These are phyloP conservation scores for Oidiodendron maius DNA, from an alignment of 495 filamentous ascomycete species.

Conservation along the genomic window DNA sequence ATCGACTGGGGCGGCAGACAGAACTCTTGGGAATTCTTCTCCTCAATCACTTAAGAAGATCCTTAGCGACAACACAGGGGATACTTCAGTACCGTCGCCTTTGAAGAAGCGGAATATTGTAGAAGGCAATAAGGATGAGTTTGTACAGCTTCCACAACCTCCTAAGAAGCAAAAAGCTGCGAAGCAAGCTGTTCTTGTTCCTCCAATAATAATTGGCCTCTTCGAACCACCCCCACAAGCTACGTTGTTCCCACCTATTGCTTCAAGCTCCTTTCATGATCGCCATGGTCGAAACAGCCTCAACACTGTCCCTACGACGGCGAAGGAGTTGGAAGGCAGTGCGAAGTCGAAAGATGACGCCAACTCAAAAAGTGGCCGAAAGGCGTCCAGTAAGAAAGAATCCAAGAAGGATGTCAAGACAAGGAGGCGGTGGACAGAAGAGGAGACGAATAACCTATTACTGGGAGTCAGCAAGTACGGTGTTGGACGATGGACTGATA, in stretches of 20 bases:
- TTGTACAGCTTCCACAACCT: conserved; percentile 46
- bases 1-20: not conserved
- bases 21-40: conserved; percentile 21
- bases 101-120: conserved; percentile 44
- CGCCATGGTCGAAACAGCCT: conserved; percentile 31
- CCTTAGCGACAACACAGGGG: conserved; percentile 33
- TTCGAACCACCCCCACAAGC: conserved; percentile 72
- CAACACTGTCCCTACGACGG: conserved; percentile 22
- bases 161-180: conserved; percentile 50
- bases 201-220: conserved; percentile 67
- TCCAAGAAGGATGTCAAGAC: conserved; percentile 8
- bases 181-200: conserved; percentile 41
- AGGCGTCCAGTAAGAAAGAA: not conserved
- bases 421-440: conserved; percentile 69
- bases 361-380: not conserved
- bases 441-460: conserved; percentile 73
- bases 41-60: conserved; percentile 41
- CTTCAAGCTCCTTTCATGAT: conserved; percentile 44
- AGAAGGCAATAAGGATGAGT: conserved; percentile 42
- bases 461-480: conserved; percentile 76
- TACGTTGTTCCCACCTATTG: conserved; percentile 66
- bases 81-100: conserved; percentile 25
- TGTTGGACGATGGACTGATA: conserved; percentile 82
- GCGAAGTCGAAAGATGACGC: not conserved
- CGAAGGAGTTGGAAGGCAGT: conserved; percentile 8